Percentiles rank a stretch among this genome's conserved stretches.
Conservation (phyloP, 1,139 yeast species). For the Taphrina populina region DNA sequence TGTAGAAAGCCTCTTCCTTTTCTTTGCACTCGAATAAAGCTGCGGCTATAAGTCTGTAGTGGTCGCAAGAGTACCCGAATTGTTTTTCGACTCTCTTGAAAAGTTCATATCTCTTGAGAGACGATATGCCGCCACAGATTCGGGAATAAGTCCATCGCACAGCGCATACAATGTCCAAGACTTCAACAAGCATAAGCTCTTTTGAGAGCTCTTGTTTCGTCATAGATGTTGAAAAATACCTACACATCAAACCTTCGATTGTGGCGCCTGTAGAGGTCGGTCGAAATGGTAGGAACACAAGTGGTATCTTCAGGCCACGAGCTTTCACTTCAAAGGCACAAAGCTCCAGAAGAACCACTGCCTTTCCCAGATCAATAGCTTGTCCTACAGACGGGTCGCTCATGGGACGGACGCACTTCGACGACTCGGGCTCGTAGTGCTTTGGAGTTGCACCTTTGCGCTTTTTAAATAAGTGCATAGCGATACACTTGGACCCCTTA, state of each 20-base stretch:
- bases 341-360: no score
- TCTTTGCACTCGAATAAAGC: neutral
- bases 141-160: constrained; percentile 25
- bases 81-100: constrained; percentile 1
- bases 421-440: no score
- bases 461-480: no score
- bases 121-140: neutral
- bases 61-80: no score
- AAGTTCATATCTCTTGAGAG: neutral
- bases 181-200: neutral
- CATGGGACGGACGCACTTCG: no score
- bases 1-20: constrained; percentile 1
- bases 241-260: constrained; percentile 2
- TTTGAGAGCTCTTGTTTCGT: neutral
- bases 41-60: neutral
- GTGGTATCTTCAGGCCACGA: constrained; percentile 11
- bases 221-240: neutral
- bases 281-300: constrained; percentile 26
- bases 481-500: no score
- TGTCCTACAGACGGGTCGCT: no score
- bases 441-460: no score
- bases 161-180: constrained; percentile 3
- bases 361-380: no score
- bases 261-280: constrained; percentile 5
- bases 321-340: constrained; percentile 1